Conservation (phyloP, 176 grass and related monocot species). For the Oryza punctata region DNA sequence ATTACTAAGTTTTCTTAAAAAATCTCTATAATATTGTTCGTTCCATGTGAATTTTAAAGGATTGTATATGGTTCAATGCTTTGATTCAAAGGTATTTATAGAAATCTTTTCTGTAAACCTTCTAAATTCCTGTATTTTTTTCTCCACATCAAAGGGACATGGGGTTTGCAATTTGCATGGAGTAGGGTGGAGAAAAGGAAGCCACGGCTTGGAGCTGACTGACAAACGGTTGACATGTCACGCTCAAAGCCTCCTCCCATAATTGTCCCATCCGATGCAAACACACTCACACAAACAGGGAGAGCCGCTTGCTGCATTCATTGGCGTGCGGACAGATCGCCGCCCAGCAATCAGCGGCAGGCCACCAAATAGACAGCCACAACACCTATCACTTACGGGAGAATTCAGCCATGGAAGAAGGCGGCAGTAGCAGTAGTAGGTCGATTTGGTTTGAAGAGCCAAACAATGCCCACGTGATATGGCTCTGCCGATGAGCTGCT, state of each 20-base stretch:
- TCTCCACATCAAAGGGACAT: too few relatives aligned
- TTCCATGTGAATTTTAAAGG: too few relatives aligned
- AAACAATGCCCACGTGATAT: too few relatives aligned
- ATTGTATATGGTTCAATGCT: too few relatives aligned
- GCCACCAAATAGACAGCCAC: not conserved
- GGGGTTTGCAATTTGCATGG: conserved; percentile 23
- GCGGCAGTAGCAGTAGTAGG: not conserved
- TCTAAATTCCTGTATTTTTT: too few relatives aligned
- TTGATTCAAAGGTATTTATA: too few relatives aligned
- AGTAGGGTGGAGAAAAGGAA: not conserved
- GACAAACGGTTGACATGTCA: conserved; percentile 37
- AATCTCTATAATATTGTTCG: too few relatives aligned
- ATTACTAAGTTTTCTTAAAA: too few relatives aligned
- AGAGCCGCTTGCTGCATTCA: conserved; percentile 6
- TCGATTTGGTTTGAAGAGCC: not conserved
- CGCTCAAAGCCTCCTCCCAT: conserved; percentile 13
- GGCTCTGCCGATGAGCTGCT: too few relatives aligned
- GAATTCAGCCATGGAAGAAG: not conserved
- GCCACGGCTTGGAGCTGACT: not conserved
- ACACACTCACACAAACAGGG: not conserved
- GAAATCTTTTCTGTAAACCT: too few relatives aligned
- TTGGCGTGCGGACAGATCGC: not conserved
- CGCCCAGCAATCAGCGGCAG: conserved; percentile 18
- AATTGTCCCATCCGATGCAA: not conserved
- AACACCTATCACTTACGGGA: not conserved